Evolutionary conservation across 331 rosid species (phyloP).

Genomic region (Arachis monticola): DNA sequence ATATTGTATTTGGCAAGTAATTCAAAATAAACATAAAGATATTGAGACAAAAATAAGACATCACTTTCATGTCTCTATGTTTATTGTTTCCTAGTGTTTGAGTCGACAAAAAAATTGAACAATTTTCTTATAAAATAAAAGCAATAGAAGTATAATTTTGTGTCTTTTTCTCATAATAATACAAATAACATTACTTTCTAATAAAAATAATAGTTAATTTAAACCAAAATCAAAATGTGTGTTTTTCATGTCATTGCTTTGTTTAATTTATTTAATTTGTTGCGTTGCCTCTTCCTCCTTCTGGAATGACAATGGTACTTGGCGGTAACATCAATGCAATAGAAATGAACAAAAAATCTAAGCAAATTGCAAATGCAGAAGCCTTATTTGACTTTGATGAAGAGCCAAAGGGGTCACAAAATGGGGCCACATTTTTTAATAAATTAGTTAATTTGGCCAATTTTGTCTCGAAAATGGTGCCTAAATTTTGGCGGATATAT

Average conservation of each 20-base stretch:
- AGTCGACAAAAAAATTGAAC: too few species aligned
- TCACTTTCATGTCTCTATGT: too few species aligned
- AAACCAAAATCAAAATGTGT: background rate
- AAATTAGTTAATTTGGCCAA: slow-evolving; percentile 15
- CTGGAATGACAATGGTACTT: slow-evolving; percentile 10
- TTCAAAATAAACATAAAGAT: too few species aligned
- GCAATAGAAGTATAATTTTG: too few species aligned
- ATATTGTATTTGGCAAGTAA: too few species aligned
- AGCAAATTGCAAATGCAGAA: background rate
- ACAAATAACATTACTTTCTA: too few species aligned
- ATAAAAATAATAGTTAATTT: too few species aligned
- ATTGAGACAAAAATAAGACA: too few species aligned
- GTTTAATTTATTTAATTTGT: background rate
- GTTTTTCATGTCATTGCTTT: background rate
- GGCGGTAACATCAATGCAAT: background rate
- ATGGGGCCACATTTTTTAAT: background rate
- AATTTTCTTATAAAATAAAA: too few species aligned
- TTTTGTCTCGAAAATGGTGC: slow-evolving; percentile 17
- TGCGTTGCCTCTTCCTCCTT: background rate
- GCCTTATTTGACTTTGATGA: slow-evolving; percentile 7
- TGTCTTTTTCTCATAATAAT: too few species aligned
- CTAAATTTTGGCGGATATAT: background rate
- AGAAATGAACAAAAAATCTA: background rate
- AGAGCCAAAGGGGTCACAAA: background rate
- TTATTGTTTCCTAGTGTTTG: too few species aligned